Base-by-base conservation (phyloP, 202 grass and related monocot genomes). In the Zoysia matrella region DNA sequence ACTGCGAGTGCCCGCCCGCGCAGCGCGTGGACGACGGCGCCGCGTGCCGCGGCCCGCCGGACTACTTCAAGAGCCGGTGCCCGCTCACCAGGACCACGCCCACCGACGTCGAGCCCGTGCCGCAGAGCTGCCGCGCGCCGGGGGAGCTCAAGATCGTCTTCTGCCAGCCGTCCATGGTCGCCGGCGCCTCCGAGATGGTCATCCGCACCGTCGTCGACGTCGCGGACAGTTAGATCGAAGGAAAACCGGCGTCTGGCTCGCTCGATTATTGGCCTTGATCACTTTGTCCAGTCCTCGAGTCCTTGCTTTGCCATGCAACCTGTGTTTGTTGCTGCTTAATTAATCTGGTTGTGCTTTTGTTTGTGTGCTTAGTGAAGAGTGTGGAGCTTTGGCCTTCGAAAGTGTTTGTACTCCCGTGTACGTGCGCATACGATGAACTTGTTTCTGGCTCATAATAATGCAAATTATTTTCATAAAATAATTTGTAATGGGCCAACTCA, bases 141-240 rank as follows among this genome's bases (percentile, higher is more conserved):
- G 83, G 88, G 7, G 88, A 89, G 74, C 69, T 89, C 74, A 89
- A 89, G 88, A 1, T 89, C 74, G 43, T 89, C 61, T 82, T 89
- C 62, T 89, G 88, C 62, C 79, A 69, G 79, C 4, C 83, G 10
- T 63, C 83, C 72, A 74, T 86, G 11, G 15, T 79, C 52, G 7
- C 66, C 3, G 75, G 0, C 52, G 15, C 30, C 46, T 13, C 7
- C 1, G 88, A 78, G 40, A 74, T 82, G 88, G 7, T 79, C 79
- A 76, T 89, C 77, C 74, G 83, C 11, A 51, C 74, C 2, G 69
- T 86, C 61, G 83, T 83, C 61, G 46, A 6, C 46, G 74, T 62
- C 69, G 63, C 30, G 30, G 30, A 79, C 61, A 90, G 64, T 79
- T 89, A 89, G 56, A 79, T 73, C 63, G 8, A 6, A 8, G 43